Base-by-base conservation (phyloP, 2,329 filamentous ascomycete genomes). In the Phaeosphaeriaceae sp. region DNA sequence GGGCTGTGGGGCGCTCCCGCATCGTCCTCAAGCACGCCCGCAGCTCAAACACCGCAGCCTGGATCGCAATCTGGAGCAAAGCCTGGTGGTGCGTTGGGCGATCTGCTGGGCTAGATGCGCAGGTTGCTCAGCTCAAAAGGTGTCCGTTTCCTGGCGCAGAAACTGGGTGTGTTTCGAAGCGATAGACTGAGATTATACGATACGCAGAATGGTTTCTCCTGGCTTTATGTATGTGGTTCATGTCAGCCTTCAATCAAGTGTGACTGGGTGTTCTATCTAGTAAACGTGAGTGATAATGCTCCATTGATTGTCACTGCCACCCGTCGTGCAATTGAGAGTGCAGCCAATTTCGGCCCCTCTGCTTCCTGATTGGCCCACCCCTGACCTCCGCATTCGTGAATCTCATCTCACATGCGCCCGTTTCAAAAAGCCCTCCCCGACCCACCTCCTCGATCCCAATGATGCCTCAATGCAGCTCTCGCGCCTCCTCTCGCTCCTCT, bases 1-100 rank as follows among this genome's bases (percentile, higher is more conserved):
- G 93, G 93, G 7, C 92, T 99, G 63, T 99, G 96, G 93, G 95
- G 94, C 19, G 86, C 91, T 0, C 84, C 90, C 17, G 88, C 48
- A 59, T 81, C 65, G 62, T 75, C 64, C 13, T 60, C 72, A 0
- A 73, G 70, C 51, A 76, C 74, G n/a, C 70, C 73, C 40, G 65
- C 64, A 36, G 62, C 64, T 13, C 72, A 72, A 53, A 56, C 61
- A 46, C 61, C 65, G 15, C 69, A 71, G 55, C 52, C 70, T 21
- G 71, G 69, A 46, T 64, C 77, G 13, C 70, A 71, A 55, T 53
- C 71, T 24, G 71, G 69, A 45, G 63, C 77, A 25, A 80, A 76
- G 66, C 62, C 71, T 27, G 72, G 74, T 1, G 74, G 75, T 50
- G 75, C 73, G 21, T 60, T 77, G 49, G 75, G 74, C 20, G 75